phyloP scores from a whole-genome alignment of 2,329 filamentous ascomycete species.

The Fusarium brachygibbosum region DNA sequence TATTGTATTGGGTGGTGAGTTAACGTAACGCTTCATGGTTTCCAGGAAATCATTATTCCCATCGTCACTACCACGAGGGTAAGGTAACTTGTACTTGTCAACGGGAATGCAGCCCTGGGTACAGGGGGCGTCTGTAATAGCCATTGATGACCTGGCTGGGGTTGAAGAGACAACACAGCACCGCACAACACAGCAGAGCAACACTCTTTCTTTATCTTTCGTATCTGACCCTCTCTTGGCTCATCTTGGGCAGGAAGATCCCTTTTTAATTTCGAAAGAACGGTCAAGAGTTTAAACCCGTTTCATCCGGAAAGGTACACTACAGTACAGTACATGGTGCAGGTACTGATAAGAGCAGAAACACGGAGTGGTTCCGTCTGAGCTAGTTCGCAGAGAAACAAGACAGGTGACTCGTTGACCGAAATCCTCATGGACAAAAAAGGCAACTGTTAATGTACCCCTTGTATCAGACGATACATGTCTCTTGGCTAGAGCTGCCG shows the following conservation, averaged over 20 bases:
- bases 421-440: conserved; percentile 34
- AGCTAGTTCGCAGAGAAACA: conserved; percentile 16
- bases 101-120: conserved; percentile 39
- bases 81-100: conserved; percentile 40
- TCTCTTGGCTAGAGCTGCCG: conserved; percentile 15
- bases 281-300: conserved; percentile 33
- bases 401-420: conserved; percentile 41
- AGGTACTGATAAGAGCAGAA: conserved; percentile 47
- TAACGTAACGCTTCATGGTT: conserved; percentile 37
- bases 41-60: conserved; percentile 27
- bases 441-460: conserved; percentile 36
- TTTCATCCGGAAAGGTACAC: conserved; percentile 37
- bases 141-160: conserved; percentile 34
- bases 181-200: conserved; percentile 24
- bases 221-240: conserved; percentile 16
- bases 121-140: conserved; percentile 40
- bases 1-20: conserved; percentile 38
- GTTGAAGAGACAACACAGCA: conserved; percentile 28
- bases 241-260: conserved; percentile 15
- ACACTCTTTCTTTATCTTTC: conserved; percentile 32
- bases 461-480: conserved; percentile 29
- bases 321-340: not conserved
- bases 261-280: conserved; percentile 32
- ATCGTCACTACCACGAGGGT: conserved; percentile 21
- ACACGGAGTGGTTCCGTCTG: conserved; percentile 42